Conservation (phyloP, 2,329 filamentous ascomycete species). For the Podosphaera fusca region DNA sequence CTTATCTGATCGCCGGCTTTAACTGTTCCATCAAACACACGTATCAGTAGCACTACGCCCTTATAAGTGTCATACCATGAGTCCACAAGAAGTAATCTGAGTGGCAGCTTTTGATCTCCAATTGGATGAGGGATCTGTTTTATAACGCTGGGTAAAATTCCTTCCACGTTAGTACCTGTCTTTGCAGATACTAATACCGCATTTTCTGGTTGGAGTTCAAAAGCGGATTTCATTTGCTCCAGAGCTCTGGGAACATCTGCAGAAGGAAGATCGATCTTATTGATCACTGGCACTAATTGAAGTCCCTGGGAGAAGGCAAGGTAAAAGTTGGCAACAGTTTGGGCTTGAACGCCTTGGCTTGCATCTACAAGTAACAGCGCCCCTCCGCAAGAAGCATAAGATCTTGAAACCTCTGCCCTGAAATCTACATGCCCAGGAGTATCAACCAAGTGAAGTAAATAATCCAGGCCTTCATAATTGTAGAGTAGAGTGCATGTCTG, state of each 20-base stretch:
- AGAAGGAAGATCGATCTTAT: constrained; percentile 85
- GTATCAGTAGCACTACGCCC: constrained; percentile 74
- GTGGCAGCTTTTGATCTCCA: constrained; percentile 47
- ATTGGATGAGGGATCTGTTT: constrained; percentile 61
- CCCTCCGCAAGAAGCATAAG: constrained; percentile 88
- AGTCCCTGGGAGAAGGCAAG: constrained; percentile 84
- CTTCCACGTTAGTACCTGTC: constrained; percentile 68
- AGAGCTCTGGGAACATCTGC: constrained; percentile 72
- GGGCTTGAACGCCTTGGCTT: constrained; percentile 86
- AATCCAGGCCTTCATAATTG: constrained; percentile 64
- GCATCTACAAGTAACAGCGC: constrained; percentile 85
- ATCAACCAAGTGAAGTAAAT: constrained; percentile 84
- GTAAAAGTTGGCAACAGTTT: constrained; percentile 97
- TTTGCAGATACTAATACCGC: constrained; percentile 74
- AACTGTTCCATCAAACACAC: constrained; percentile 74
- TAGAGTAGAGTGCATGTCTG: constrained; percentile 98
- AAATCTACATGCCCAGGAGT: constrained; percentile 97
- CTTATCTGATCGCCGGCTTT: constrained; percentile 65
- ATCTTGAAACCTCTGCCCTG: constrained; percentile 80
- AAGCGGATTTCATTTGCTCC: constrained; percentile 63
- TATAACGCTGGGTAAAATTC: constrained; percentile 67
- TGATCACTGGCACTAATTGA: constrained; percentile 71
- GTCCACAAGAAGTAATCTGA: constrained; percentile 76
- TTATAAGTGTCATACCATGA: constrained; percentile 97
- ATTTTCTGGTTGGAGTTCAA: constrained; percentile 62